A percentile compares a stretch with the other conserved stretches of the same genome.
Evolutionary conservation across 768 basidiomycete species (phyloP).

Genomic region (Suillus discolor): DNA sequence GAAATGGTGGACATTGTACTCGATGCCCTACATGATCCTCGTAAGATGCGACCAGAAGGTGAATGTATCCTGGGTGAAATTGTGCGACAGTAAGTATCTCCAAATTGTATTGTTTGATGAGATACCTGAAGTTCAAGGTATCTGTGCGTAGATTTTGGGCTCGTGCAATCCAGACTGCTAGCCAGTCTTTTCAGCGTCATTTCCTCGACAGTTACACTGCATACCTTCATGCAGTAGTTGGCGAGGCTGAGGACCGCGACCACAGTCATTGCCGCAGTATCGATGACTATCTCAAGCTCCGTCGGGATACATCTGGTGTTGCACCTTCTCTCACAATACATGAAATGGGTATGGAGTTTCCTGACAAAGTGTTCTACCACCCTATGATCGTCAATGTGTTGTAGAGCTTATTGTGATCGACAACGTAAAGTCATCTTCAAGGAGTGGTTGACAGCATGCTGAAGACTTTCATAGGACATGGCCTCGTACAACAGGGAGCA

Average conservation of each 20-base stretch:
- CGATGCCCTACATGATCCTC: conserved; percentile 12
- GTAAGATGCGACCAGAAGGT: conserved; percentile 8
- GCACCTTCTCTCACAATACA: conserved; percentile 28
- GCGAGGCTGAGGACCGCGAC: conserved; percentile 11
- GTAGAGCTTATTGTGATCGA: conserved; percentile 24
- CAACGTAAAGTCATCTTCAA: conserved; percentile 20
- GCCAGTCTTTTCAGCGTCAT: conserved; percentile 8
- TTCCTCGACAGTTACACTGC: conserved; percentile 7
- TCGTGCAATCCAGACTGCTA: conserved; percentile 3
- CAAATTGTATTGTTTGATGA: not conserved
- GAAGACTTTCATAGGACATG: conserved; percentile 29
- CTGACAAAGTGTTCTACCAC: conserved; percentile 36
- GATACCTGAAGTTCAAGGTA: not conserved
- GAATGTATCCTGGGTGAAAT: conserved; percentile 15
- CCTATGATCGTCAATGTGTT: conserved; percentile 9
- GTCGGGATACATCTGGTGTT: conserved; percentile 34
- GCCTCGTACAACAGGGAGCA: conserved; percentile 40
- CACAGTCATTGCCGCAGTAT: conserved; percentile 22
- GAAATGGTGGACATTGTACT: conserved; percentile 14
- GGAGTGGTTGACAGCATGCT: not conserved
- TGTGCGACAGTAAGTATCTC: conserved; percentile 8
- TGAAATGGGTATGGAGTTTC: conserved; percentile 34
- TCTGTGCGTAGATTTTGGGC: conserved; percentile 12
- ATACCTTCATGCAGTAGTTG: conserved; percentile 7
- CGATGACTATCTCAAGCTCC: conserved; percentile 33